These are phyloP conservation scores for Comarum palustre DNA, from an alignment of 306 rosid species.

Conservation along the genomic window DNA sequence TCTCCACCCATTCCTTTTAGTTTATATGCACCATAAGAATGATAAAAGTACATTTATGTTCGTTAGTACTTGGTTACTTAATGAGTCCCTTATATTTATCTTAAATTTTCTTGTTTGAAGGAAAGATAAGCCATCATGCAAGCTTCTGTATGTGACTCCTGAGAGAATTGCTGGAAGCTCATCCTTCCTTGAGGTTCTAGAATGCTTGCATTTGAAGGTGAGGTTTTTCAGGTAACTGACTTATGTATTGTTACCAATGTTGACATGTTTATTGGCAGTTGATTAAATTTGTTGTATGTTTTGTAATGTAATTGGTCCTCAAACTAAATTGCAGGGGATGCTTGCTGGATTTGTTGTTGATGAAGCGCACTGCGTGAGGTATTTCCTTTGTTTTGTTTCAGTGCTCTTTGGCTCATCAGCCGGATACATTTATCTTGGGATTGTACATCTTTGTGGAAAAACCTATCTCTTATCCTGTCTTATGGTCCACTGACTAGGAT, in stretches of 20 bases:
- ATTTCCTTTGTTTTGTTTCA: constrained; percentile 31
- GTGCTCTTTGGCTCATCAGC: constrained; percentile 9
- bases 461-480: not conserved
- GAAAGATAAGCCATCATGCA: constrained; percentile 93
- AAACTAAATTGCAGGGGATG: constrained; percentile 65
- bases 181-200: constrained; percentile 63
- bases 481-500: not conserved
- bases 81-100: constrained; percentile 15
- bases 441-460: constrained; percentile 4
- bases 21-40: constrained; percentile 11
- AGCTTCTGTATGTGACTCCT: constrained; percentile 94
- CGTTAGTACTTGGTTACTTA: not conserved
- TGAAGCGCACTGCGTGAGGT: constrained; percentile 99
- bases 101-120: constrained; percentile 40
- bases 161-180: constrained; percentile 84
- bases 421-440: constrained; percentile 9
- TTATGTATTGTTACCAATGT: constrained; percentile 9
- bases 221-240: constrained; percentile 26
- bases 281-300: constrained; percentile 11
- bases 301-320: constrained; percentile 27
- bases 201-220: constrained; percentile 74
- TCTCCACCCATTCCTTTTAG: constrained; percentile 1
- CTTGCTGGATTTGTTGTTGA: constrained; percentile 88
- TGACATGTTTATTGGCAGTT: constrained; percentile 15
- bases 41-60: not conserved